Conservation (phyloP, 179 eudicot species). For the Drosera spatulata region DNA sequence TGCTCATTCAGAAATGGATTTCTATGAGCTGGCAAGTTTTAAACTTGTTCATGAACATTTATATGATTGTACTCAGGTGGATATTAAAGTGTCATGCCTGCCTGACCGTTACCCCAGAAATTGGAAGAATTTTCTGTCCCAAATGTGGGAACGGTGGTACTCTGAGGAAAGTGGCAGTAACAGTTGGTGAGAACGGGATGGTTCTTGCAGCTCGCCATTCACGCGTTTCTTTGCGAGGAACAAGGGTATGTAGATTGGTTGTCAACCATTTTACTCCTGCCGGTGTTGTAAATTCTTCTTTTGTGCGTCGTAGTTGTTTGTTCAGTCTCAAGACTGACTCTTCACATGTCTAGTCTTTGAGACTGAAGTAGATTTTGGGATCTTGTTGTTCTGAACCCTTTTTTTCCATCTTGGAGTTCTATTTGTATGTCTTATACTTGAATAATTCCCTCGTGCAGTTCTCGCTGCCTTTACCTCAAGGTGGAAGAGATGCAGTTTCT, state of each 20-base stretch:
- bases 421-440: too few species aligned
- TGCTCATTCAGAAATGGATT: too few species aligned
- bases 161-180: conserved; percentile 85
- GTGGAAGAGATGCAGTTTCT: conserved; percentile 71
- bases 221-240: conserved; percentile 79
- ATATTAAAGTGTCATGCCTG: conserved; percentile 95
- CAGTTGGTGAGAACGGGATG: conserved; percentile 91
- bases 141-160: conserved; percentile 98
- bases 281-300: background rate
- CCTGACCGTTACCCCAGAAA: conserved; percentile 72
- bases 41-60: too few species aligned
- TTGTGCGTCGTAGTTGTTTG: too few species aligned
- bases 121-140: conserved; percentile 82
- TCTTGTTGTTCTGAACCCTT: background rate
- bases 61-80: conserved; percentile 44
- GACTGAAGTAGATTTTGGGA: too few species aligned
- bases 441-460: conserved; percentile 35
- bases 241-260: conserved; percentile 39
- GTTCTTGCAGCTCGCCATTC: conserved; percentile 67
- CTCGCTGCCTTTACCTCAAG: conserved; percentile 86
- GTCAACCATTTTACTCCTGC: background rate
- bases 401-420: too few species aligned
- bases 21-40: too few species aligned
- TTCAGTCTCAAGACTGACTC: too few species aligned
- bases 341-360: too few species aligned